Conservation (phyloP, 2,329 filamentous ascomycete species). For the Sarocladiaceae sp. region DNA sequence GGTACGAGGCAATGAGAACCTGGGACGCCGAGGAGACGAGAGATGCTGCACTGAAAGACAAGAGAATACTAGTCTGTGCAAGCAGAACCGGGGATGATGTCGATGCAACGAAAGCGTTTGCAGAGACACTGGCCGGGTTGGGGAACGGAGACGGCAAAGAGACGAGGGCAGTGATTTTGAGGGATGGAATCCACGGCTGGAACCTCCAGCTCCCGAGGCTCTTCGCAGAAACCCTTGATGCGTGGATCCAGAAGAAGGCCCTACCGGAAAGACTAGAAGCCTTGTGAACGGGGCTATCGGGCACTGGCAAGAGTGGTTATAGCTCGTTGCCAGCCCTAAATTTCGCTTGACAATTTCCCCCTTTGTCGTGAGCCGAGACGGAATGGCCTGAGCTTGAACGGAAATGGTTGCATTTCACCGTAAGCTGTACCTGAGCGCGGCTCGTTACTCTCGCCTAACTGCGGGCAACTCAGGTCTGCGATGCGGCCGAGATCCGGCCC, state of each 20-base stretch:
- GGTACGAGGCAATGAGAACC: constrained; percentile 4
- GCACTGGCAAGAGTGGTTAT: too few relatives aligned
- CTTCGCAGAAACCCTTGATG: constrained; percentile 26
- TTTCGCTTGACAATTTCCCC: too few relatives aligned
- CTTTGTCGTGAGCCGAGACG: too few relatives aligned
- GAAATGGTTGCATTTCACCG: too few relatives aligned
- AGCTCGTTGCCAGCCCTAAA: too few relatives aligned
- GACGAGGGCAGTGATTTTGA: constrained; percentile 22
- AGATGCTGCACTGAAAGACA: constrained; percentile 6
- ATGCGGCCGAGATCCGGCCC: too few relatives aligned
- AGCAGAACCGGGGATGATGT: constrained; percentile 4
- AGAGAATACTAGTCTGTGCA: constrained; percentile 5
- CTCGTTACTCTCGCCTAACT: too few relatives aligned
- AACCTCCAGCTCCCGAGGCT: constrained; percentile 29
- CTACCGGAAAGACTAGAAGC: constrained; percentile 15
- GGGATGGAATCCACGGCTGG: constrained; percentile 30
- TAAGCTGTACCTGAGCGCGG: too few relatives aligned
- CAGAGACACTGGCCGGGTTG: constrained; percentile 14
- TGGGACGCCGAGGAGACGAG: constrained; percentile 7
- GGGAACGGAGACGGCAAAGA: constrained; percentile 13
- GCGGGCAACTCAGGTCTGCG: too few relatives aligned
- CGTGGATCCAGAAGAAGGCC: constrained; percentile 23
- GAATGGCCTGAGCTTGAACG: too few relatives aligned
- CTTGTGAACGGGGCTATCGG: too few relatives aligned
- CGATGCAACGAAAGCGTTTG: constrained; percentile 19